Evolutionary conservation across 1,139 yeast species (phyloP).

Genomic region (Yamadazyma membranifaciens): DNA sequence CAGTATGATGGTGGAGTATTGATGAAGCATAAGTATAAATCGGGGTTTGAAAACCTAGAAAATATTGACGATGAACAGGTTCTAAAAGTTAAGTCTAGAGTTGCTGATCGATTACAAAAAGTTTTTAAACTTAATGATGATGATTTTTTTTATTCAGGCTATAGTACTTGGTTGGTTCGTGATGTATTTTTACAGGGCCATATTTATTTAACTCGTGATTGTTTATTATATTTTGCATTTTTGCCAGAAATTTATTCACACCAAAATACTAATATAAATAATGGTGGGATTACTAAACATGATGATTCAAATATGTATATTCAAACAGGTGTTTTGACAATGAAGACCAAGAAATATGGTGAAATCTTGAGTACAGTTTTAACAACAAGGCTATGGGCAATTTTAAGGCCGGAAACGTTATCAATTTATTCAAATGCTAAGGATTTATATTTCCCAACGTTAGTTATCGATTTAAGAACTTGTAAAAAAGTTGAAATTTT

Average conservation of each 20-base stretch:
- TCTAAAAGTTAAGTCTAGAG: slow-evolving; percentile 22
- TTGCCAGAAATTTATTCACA: slow-evolving; percentile 51
- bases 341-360: slow-evolving; percentile 46
- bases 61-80: slow-evolving; percentile 12
- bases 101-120: slow-evolving; percentile 37
- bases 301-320: slow-evolving; percentile 34
- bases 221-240: slow-evolving; percentile 75
- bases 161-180: slow-evolving; percentile 74
- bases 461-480: slow-evolving; percentile 68
- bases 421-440: slow-evolving; percentile 70
- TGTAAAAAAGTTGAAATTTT: slow-evolving; percentile 61
- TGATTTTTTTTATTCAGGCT: slow-evolving; percentile 56
- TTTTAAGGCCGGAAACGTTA: slow-evolving; percentile 66
- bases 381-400: slow-evolving; percentile 66
- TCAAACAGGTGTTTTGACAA: slow-evolving; percentile 49
- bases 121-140: slow-evolving; percentile 43
- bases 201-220: slow-evolving; percentile 63
- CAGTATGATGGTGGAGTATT: slow-evolving; percentile 17
- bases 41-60: slow-evolving; percentile 7
- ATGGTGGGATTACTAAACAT: slow-evolving; percentile 10
- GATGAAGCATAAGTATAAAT: slow-evolving; percentile 17
- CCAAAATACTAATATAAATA: slow-evolving; percentile 1
- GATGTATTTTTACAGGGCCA: slow-evolving; percentile 89
- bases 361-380: slow-evolving; percentile 37
- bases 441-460: slow-evolving; percentile 77